Evolutionary conservation across 1,284 basidiomycete species (phyloP), one percentile per base, ranked within the genome.

Genomic region (Sanguinoderma infundibulare): DNA sequence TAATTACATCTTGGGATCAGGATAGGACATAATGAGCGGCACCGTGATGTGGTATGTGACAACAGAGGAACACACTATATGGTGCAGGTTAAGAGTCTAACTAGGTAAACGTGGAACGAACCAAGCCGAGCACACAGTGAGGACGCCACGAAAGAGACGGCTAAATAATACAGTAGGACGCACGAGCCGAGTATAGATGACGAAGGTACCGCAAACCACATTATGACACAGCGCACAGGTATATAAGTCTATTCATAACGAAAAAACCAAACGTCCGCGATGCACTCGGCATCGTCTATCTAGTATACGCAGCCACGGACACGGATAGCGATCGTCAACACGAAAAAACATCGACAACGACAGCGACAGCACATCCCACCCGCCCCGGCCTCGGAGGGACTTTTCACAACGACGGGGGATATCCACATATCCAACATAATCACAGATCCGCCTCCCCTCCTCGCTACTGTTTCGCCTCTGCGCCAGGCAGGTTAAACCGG

Each of bases 401-500:
- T 10, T 15, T 12, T 26, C 46, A 20, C 17, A 32, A 49, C 42
- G 14, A 7, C 3, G 24, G 7, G 5, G 20, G 46, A 49, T 32
- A 30, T 32, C 28, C 7, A n/a, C 28, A 3, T 14, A 49, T 8
- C 17, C 46, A 49, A 49, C 46, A 9, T 17, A 49, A 32, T 32
- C 46, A 49, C 28, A 3, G 5, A n/a, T 28, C 5, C 46, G 26
- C 28, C 26, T n/a, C 22, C 24, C 42, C 24, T n/a, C 42, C 7
- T 32, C 46, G 14, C 28, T 12, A 17, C 12, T 51, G 49, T 20
- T 35, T 51, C 49, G 34, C 34, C n/a, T 34, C 49, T 20, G 49
- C 20, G 20, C 32, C 62, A 12, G 71, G 71, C 42, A 72, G 58
- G 59, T 63, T 68, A 61, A 73, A 72, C 47, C 72, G 65, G 55